Evolutionary conservation across 495 filamentous ascomycete species (phyloP), one percentile per base, ranked within the genome.

Genomic region (Penicillium nucicola): DNA sequence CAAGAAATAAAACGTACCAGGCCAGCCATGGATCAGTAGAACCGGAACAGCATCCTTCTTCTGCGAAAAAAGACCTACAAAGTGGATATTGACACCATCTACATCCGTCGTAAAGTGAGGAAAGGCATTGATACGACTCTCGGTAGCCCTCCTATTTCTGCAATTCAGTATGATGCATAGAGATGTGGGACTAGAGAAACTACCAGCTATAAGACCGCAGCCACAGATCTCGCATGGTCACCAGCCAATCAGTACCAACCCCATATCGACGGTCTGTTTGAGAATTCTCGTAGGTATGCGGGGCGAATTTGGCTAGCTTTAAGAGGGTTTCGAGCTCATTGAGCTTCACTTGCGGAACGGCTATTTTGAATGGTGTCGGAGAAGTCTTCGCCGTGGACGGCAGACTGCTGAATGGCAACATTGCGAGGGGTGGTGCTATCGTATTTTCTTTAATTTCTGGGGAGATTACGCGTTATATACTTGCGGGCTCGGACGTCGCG

Each of bases 11-110:
- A 25, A 39, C 45, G 38, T 60, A 72, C 77, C 82, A 31, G 83
- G 83, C 82, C 81, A 85, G 23, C 82, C 83, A 55, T 84, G 82
- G 15, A 83, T 57, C 19, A 87, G 66, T 13, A 83, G 33, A 11
- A 88, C 55, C 0, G 86, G 86, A 14, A 84, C 66, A 4, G 84
- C 86, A 66, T 84, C 76, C 13, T 62, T 43, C 30, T 75, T 78
- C 50, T 74, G 58, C 1, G 83, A 86, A 55, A 87, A 85, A 0
- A 88, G 60, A 0, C 73, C 85, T 0, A 79, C 69, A 48, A 87
- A 88, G 54, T 87, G 85, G 6, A 89, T 70, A 1, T 65, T 60
- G 20, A 78, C 61, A 18, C 75, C 70, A 33, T 76, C 68, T 19
- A 88, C 66, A 3, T 66, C 56, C 9, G 72, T 68, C 0, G 58